Base-by-base conservation (phyloP, 2,329 filamentous ascomycete species). In the Cryphonectria parasitica region DNA sequence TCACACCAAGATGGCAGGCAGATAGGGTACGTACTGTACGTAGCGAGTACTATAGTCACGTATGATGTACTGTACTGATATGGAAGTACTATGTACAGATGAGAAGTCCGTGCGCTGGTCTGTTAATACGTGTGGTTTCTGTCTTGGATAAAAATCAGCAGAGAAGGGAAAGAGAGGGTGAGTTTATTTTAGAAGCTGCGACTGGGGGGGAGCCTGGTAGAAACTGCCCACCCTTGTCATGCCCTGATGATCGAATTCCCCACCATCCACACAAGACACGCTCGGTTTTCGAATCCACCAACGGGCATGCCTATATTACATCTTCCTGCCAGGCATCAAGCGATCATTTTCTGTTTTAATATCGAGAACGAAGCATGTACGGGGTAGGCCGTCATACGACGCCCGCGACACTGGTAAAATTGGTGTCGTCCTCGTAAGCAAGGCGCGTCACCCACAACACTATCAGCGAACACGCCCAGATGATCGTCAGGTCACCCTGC, bases 251-350 rank as follows among this genome's bases (percentile, higher is more conserved):
- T 49, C 56, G 25, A 61, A 36, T 52, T 52, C 56, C 39, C 52
- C 56, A 61, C 43, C 39, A 13, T 25, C 41, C 54, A 36, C 28
- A 11, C 5, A 31, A 4, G 25, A 19, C 10, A 67, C 17, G 8
- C 63, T 43, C 54, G 39, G n/a, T 39, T 3, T 36, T 61, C 10
- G 52, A 61, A 65, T 64, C 70, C 71, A 68, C 69, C 65, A 54
- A 72, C 71, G 71, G 71, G 66, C 71, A 66, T 49, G 45, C 71
- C 71, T 72, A 71, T 65, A 71, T 71, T 72, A 64, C 71, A 58
- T 56, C 6, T n/a, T 54, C 49, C 45, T 72, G 71, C 65, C 43
- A 31, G 54, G 54, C 54, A 31, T 31, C 54, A 31, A 31, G 54
- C 54, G 4, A 31, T 31, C 54, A 58, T 58, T 58, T 34, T 31